Conservation (phyloP, 331 rosid species). For the Prunus yedoensis region DNA sequence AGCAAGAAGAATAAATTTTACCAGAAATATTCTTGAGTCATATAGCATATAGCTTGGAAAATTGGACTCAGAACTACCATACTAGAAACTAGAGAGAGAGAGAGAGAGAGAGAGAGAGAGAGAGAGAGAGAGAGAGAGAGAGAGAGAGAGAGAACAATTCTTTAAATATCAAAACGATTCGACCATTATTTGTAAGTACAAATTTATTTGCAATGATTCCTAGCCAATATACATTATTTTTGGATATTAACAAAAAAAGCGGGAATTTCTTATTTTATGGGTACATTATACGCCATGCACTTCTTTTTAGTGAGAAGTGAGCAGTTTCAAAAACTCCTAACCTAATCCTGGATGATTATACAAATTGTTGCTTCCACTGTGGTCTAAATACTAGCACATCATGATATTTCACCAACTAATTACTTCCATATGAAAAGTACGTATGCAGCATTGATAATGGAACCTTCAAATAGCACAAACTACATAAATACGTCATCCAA, state of each 20-base stretch:
- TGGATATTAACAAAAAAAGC: background rate
- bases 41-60: background rate
- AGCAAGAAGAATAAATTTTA: conserved; percentile 4
- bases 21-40: background rate
- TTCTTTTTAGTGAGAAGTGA: background rate
- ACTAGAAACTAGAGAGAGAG: background rate
- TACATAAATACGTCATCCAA: background rate
- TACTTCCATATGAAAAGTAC: background rate
- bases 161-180: background rate
- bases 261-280: background rate
- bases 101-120: background rate
- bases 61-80: background rate
- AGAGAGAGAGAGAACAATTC: background rate
- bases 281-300: background rate
- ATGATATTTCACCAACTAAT: background rate
- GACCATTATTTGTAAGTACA: background rate
- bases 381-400: background rate
- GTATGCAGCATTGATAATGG: background rate
- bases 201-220: background rate
- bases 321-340: background rate
- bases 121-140: background rate
- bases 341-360: background rate
- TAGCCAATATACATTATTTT: background rate
- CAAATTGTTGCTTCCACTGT: background rate
- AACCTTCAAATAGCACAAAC: background rate